Evolutionary conservation across 352 stramenopile genomes (phyloP).

Genomic region (Phytophthora sojae): DNA sequence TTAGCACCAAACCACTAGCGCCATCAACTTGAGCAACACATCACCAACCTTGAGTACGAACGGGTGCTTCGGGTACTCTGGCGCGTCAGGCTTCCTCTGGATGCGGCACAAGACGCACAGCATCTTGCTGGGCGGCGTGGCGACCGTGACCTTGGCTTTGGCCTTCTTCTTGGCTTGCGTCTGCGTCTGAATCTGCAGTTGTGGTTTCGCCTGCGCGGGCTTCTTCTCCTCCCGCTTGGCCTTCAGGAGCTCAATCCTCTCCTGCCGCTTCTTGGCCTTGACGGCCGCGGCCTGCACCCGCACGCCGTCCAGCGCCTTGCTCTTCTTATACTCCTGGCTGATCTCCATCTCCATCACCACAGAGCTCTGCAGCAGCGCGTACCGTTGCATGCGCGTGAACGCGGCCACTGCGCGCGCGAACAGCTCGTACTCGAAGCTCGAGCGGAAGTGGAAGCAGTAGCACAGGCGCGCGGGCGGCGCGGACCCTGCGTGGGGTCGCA

Average conservation of each 20-base stretch:
- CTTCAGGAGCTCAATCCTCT: constrained; percentile 15
- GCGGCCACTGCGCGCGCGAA: constrained; percentile 52
- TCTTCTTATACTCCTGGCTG: constrained; percentile 35
- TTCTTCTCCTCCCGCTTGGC: constrained; percentile 17
- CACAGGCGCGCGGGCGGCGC: constrained; percentile 38
- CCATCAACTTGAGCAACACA: not conserved
- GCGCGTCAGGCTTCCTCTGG: constrained; percentile 29
- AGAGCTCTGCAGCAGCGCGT: constrained; percentile 58
- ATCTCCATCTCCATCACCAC: constrained; percentile 69
- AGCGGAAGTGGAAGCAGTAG: constrained; percentile 77
- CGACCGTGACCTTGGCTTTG: constrained; percentile 18
- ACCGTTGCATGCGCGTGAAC: constrained; percentile 49
- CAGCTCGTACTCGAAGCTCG: constrained; percentile 59
- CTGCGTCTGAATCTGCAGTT: not conserved
- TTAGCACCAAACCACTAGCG: not conserved
- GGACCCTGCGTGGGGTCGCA: not conserved
- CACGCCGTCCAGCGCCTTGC: constrained; percentile 18
- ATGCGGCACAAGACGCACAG: constrained; percentile 61
- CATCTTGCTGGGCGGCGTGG: constrained; percentile 30
- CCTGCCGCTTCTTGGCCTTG: constrained; percentile 27
- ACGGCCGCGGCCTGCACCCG: constrained; percentile 15
- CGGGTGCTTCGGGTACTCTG: constrained; percentile 62
- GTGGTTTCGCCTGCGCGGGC: not conserved
- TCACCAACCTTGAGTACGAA: constrained; percentile 74
- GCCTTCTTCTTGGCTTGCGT: not conserved